Evolutionary conservation across 139 green algal genomes (phyloP).

Genomic region (Mesotaenium endlicherianum): DNA sequence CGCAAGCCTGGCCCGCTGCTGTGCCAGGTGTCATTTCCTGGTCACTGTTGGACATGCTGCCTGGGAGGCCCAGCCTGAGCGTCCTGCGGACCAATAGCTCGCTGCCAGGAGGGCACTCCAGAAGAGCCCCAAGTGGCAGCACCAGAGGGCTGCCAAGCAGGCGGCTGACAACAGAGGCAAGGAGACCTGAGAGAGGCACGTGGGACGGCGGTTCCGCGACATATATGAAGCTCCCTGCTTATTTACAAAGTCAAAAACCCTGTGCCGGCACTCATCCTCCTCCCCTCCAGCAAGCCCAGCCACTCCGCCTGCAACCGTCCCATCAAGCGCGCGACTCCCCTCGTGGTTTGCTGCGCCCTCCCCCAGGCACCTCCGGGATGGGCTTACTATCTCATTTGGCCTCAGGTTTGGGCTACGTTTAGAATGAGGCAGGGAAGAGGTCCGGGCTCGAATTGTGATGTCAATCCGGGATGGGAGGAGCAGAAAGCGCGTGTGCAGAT

Average conservation of each 20-base stretch:
- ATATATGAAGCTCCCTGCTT: conserved; percentile 29
- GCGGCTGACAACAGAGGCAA: conserved; percentile 57
- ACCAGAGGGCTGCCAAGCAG: conserved; percentile 57
- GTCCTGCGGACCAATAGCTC: not conserved
- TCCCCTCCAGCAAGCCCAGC: no score
- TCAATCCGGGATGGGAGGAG: conserved; percentile 21
- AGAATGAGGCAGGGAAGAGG: no score
- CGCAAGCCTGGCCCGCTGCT: not conserved
- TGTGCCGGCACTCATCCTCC: not conserved
- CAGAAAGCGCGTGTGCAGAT: conserved; percentile 28
- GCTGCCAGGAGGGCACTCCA: conserved; percentile 37
- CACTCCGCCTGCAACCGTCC: no score
- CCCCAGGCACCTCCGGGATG: no score
- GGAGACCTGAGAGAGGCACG: conserved; percentile 48
- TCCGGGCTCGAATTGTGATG: not conserved
- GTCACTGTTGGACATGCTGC: not conserved
- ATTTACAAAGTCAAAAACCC: conserved; percentile 22
- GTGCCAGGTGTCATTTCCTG: not conserved
- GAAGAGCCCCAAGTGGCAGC: conserved; percentile 63
- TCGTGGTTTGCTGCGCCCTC: no score
- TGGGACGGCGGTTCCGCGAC: conserved; percentile 46
- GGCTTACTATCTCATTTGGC: no score
- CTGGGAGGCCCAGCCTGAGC: not conserved
- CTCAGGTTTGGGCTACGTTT: no score
- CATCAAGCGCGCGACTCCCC: no score